Evolutionary conservation across 345 rosid genomes (phyloP), one percentile per base, ranked within the genome.

Genomic region (Murraya paniculata): DNA sequence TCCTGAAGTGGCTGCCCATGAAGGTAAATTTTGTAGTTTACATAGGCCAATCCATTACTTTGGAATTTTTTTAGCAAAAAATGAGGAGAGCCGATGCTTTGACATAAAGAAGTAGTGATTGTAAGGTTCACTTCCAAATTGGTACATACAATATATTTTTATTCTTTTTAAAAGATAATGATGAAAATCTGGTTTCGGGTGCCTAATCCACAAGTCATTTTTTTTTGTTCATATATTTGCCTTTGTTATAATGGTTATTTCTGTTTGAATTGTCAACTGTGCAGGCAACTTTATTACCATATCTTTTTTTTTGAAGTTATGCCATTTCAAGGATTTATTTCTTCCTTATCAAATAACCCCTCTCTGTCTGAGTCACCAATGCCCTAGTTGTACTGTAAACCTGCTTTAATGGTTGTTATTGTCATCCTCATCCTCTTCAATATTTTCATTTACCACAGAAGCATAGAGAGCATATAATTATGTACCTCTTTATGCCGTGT

Each of bases 1-100:
- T 87, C 99, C 99, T 72, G 99, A 96, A 82, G 98, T 96, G 73
- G 90, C 99, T 79, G 97, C 97, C 68, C 95, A 94, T 76, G 99
- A 96, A 96, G 98, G 99, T 92, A 83, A 45, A 60, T 79, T 55
- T 59, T 35, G 30, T 58, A 78, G 38, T 75, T 48, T 36, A 10
- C 62, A 18, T 13, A 60, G 30, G 33, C 39, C 24, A n/a, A 76
- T 36, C 55, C 13, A 2, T n/a, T 76, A 7, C 2, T 33, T 66
- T 55, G 28, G 22, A 68, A 35, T 55, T 38, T 9, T 69, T 18
- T 64, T 45, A 27, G 30, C 31, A 6, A 27, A 22, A 41, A 31
- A 31, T 39, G 58, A 28, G 24, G n/a, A 11, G 55, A 35, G 3
- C 38, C 16, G 6, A 9, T 75, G 50, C 53, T 65, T 65, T 7